Base-by-base conservation (phyloP, 352 stramenopile species). In the Phytophthora pseudosyringae region DNA sequence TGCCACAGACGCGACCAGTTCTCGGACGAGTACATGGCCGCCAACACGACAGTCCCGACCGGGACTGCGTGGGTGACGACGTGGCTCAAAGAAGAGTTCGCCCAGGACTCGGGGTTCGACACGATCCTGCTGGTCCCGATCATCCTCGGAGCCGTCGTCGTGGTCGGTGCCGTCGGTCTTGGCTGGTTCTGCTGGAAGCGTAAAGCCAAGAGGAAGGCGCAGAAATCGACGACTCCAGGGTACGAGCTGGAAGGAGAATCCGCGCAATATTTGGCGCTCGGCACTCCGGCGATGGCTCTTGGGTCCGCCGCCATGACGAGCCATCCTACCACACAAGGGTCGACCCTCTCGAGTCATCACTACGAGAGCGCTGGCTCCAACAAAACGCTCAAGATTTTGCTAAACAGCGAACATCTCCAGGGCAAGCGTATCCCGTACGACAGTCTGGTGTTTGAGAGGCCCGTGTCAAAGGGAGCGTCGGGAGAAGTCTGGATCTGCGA, bases 401-500 rank as follows among this genome's bases (percentile, higher is more conserved):
- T 67, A 0, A 38, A 48, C 26, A 67, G 60, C 25, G 3, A 40
- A 5, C 28, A 73, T 7, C 59, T 76, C 4, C 43, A 40, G 13
- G 69, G 59, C 4, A 67, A 64, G 28, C 60, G 66, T 1, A 62
- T 78, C 21, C 60, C 60, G 13, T 71, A 46, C 18, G 57, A 72
- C 5, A 64, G 47, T 18, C 28, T 81, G 4, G 13, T 47, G 1
- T 54, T 72, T 18, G 35, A 68, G 15, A 49, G 13, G n/a, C 25
- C 63, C 6, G 4, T 80, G 11, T 77, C 68, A 4, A 81, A 75
- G 33, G 73, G 73, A 1, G 73, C 57, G 16, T 76, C 59, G 5
- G 69, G 73, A 4, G 80, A 86, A 69, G 73, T 88, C 10, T 88
- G 77, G 76, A 33, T 86, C 10, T 79, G 76, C 26, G 51, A 77